Evolutionary conservation across 1,284 basidiomycete species (phyloP).

Genomic region (Trametes polyzona): DNA sequence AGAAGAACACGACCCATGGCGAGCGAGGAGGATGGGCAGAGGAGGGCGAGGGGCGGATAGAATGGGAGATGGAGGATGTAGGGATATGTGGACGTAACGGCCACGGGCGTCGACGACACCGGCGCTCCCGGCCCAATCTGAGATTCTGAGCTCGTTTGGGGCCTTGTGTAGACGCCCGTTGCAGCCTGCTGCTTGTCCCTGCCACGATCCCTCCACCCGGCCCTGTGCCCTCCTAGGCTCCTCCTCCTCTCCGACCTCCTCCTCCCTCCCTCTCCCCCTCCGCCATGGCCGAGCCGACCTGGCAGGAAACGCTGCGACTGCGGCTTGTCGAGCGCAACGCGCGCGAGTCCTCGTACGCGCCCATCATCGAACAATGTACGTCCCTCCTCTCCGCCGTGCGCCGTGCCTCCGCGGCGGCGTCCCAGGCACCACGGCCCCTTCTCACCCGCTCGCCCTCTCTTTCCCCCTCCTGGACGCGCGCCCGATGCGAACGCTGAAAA

Average conservation of each 20-base stretch:
- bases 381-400: conserved; percentile 26
- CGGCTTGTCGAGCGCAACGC: conserved; percentile 80
- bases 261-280: conserved; percentile 1
- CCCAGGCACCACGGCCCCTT: conserved; percentile 28
- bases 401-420: too few relatives aligned
- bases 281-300: conserved; percentile 76
- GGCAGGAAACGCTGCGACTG: conserved; percentile 79
- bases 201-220: conserved; percentile 25
- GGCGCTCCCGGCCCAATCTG: conserved; percentile 25
- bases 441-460: too few relatives aligned
- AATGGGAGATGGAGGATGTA: conserved; percentile 20
- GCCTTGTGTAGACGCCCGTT: conserved; percentile 24
- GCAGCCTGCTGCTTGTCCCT: conserved; percentile 20
- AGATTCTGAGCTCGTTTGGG: conserved; percentile 26
- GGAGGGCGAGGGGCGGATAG: conserved; percentile 17
- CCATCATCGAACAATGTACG: conserved; percentile 89
- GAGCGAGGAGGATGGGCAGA: conserved; percentile 19
- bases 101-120: conserved; percentile 22
- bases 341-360: conserved; percentile 75
- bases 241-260: too few relatives aligned
- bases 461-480: conserved; percentile 16
- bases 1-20: conserved; percentile 89
- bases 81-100: conserved; percentile 24
- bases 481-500: conserved; percentile 45
- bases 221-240: conserved; percentile 7